phyloP scores from a whole-genome alignment of 345 rosid genomes.

The Eucalyptus polybractea region DNA sequence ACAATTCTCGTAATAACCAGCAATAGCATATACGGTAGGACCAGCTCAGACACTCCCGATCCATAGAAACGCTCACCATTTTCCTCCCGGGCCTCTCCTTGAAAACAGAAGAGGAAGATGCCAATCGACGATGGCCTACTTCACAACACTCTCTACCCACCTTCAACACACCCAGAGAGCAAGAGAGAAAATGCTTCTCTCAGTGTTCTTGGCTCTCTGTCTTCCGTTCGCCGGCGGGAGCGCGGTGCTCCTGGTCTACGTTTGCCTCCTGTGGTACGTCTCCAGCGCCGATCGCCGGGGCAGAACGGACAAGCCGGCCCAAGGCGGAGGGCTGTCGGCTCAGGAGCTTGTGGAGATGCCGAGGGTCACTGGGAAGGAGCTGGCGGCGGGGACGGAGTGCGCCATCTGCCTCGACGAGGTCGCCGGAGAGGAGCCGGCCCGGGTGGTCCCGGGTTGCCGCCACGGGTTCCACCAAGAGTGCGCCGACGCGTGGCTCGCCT shows the following conservation, averaged over 20 bases:
- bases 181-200: slow-evolving; percentile 17
- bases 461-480: slow-evolving; percentile 77
- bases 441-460: slow-evolving; percentile 71
- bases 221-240: slow-evolving; percentile 65
- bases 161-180: not conserved
- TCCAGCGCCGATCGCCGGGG: not conserved
- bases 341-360: slow-evolving; percentile 60
- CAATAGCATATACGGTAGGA: not conserved
- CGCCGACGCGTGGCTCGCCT: slow-evolving; percentile 73
- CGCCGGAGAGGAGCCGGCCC: slow-evolving; percentile 37
- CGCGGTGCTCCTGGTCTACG: slow-evolving; percentile 36
- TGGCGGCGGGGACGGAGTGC: slow-evolving; percentile 54
- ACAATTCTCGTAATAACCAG: not conserved
- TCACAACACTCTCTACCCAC: not conserved
- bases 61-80: not conserved
- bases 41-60: not conserved
- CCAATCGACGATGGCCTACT: not conserved
- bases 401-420: slow-evolving; percentile 78
- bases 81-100: not conserved
- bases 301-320: slow-evolving; percentile 1
- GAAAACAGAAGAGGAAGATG: not conserved
- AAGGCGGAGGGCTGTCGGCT: slow-evolving; percentile 33
- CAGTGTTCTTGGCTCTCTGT: slow-evolving; percentile 52
- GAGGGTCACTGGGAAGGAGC: slow-evolving; percentile 45
- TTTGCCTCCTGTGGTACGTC: slow-evolving; percentile 35